phyloP scores from a whole-genome alignment of 164 flowering plant species.

The Tinospora cordifolia region DNA sequence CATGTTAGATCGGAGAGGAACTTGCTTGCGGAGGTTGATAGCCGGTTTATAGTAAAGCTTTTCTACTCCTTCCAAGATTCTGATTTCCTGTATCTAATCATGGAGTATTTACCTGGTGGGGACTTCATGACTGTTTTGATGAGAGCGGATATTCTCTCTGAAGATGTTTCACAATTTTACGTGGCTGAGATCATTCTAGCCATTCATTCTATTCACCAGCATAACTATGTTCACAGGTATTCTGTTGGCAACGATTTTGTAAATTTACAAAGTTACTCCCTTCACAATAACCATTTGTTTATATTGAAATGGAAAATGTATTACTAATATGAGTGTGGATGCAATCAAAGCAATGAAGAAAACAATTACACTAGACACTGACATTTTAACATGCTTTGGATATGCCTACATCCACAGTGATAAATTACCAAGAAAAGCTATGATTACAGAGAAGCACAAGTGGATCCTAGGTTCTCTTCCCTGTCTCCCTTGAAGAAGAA shows the following conservation, averaged over 20 bases:
- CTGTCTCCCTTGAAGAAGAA: too few relatives aligned
- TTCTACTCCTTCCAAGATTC: slow-evolving; percentile 89
- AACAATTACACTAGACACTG: too few relatives aligned
- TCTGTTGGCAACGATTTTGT: neutral
- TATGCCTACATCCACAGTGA: too few relatives aligned
- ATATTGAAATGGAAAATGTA: too few relatives aligned
- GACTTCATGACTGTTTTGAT: slow-evolving; percentile 85
- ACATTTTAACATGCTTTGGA: too few relatives aligned
- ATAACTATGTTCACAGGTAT: slow-evolving; percentile 82
- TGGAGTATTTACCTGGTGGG: slow-evolving; percentile 98
- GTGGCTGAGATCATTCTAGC: slow-evolving; percentile 86
- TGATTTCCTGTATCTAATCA: slow-evolving; percentile 78
- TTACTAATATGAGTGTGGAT: too few relatives aligned
- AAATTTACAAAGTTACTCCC: neutral
- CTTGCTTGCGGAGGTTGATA: slow-evolving; percentile 87
- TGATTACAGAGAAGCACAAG: too few relatives aligned
- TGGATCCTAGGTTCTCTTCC: too few relatives aligned
- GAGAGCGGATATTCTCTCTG: slow-evolving; percentile 80
- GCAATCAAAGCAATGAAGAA: too few relatives aligned
- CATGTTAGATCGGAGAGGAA: slow-evolving; percentile 90
- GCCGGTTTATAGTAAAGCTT: slow-evolving; percentile 79
- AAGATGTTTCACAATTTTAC: slow-evolving; percentile 80
- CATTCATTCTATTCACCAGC: slow-evolving; percentile 78
- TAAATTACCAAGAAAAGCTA: too few relatives aligned
- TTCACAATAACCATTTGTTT: too few relatives aligned